Percentiles rank a stretch among this genome's conserved stretches.
Conservation (phyloP, 805 yeast genomes). For the Citeromyces matritensis region DNA sequence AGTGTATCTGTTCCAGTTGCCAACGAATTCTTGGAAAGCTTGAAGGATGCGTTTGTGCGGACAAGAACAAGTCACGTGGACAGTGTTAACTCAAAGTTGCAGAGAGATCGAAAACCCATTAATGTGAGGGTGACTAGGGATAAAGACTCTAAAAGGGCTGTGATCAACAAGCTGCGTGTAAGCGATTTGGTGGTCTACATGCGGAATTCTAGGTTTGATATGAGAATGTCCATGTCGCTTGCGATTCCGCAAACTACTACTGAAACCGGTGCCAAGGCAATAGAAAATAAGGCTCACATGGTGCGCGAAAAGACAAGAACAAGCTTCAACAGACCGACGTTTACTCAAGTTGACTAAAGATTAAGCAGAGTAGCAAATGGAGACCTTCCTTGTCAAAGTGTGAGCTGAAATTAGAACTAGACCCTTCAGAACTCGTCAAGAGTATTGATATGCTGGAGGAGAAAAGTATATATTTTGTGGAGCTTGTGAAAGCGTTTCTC, state of each 20-base stretch:
- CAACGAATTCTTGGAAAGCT: slow-evolving; percentile 39
- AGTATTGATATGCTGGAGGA: slow-evolving; percentile 14
- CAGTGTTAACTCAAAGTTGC: slow-evolving; percentile 43
- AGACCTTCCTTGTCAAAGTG: slow-evolving; percentile 8
- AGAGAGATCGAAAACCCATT: slow-evolving; percentile 49
- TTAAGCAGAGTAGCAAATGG: slow-evolving; percentile 14
- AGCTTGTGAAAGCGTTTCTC: slow-evolving; percentile 26
- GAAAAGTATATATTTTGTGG: slow-evolving; percentile 26
- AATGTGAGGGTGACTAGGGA: slow-evolving; percentile 56
- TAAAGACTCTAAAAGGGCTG: slow-evolving; percentile 49
- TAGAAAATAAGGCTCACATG: slow-evolving; percentile 27
- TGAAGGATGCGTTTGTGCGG: slow-evolving; percentile 39
- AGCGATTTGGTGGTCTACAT: slow-evolving; percentile 56
- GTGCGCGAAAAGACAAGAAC: slow-evolving; percentile 61
- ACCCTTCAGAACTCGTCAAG: slow-evolving; percentile 13
- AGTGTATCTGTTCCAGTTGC: slow-evolving; percentile 51
- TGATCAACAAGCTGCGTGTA: slow-evolving; percentile 61
- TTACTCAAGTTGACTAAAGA: slow-evolving; percentile 60
- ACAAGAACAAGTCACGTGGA: slow-evolving; percentile 51
- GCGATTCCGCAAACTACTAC: slow-evolving; percentile 59
- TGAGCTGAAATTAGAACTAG: slow-evolving; percentile 19
- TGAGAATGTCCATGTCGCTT: slow-evolving; percentile 57
- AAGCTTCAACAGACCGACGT: slow-evolving; percentile 57
- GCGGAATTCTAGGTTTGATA: slow-evolving; percentile 68
- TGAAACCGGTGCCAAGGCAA: slow-evolving; percentile 35